Conservation (phyloP, 2,329 filamentous ascomycete species). For the Ploettnerulaceae sp. region DNA sequence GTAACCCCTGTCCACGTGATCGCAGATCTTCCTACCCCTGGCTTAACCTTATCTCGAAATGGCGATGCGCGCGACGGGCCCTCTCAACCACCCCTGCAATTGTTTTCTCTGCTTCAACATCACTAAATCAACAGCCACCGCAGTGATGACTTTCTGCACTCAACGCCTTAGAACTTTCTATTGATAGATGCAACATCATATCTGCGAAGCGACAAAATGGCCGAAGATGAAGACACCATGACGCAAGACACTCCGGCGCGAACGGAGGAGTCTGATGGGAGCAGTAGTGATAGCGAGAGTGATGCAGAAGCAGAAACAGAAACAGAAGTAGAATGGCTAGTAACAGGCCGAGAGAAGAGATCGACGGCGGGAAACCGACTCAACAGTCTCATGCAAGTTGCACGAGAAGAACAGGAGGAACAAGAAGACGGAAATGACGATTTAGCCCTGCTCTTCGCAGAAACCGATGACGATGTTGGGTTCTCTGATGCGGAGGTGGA, state of each 20-base stretch:
- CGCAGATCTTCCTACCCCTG: background rate
- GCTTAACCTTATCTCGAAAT: background rate
- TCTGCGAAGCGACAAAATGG: slow-evolving; percentile 9
- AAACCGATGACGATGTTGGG: slow-evolving; percentile 63
- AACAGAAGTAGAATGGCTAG: slow-evolving; percentile 58
- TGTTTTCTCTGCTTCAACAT: background rate
- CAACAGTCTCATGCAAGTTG: slow-evolving; percentile 69
- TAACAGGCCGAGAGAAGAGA: slow-evolving; percentile 67
- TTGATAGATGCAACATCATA: background rate
- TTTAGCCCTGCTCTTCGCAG: slow-evolving; percentile 70
- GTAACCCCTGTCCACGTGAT: background rate
- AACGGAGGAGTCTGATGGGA: slow-evolving; percentile 6
- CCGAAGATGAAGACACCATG: slow-evolving; percentile 15
- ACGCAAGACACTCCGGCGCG: slow-evolving; percentile 8
- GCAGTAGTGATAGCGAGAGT: slow-evolving; percentile 8
- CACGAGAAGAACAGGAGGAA: too few species aligned
- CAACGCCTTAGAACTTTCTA: too few species aligned
- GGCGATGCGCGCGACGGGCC: background rate
- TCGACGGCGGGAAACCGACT: slow-evolving; percentile 82
- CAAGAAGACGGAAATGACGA: slow-evolving; percentile 59
- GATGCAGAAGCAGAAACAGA: slow-evolving; percentile 17
- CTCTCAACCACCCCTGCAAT: background rate
- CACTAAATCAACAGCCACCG: background rate
- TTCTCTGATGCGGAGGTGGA: slow-evolving; percentile 64
- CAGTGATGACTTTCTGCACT: too few species aligned